Evolutionary conservation across 2,329 filamentous ascomycete species (phyloP).

Genomic region (Xylaria digitata): DNA sequence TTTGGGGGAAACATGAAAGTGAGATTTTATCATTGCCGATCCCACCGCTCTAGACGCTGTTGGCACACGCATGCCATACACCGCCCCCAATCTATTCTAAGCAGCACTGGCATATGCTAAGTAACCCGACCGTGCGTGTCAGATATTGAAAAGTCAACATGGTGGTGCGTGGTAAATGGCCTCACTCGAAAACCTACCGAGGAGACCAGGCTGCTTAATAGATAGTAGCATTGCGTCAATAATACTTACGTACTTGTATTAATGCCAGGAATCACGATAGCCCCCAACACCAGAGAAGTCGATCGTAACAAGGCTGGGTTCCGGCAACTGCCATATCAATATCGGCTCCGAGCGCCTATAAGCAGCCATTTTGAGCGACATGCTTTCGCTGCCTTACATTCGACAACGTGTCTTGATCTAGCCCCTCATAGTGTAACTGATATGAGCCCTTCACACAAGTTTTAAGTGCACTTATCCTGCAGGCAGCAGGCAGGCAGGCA

Average conservation of each 20-base stretch:
- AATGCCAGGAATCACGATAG: conserved; percentile 20
- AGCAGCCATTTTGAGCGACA: conserved; percentile 10
- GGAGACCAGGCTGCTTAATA: conserved; percentile 4
- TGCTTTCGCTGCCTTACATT: conserved; percentile 9
- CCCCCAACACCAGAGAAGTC: conserved; percentile 13
- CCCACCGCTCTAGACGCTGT: conserved; percentile 4
- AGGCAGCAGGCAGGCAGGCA: neutral
- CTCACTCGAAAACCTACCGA: conserved; percentile 3
- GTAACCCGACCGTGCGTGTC: conserved; percentile 6
- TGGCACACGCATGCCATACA: neutral
- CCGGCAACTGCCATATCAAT: conserved; percentile 7
- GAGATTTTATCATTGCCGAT: neutral
- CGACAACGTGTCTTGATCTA: conserved; percentile 16
- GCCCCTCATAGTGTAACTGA: conserved; percentile 19
- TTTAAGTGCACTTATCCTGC: conserved; percentile 18
- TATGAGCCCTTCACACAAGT: conserved; percentile 16
- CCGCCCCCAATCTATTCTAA: conserved; percentile 16
- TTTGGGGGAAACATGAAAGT: no score
- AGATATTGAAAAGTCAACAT: conserved; percentile 7
- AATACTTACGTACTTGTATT: neutral
- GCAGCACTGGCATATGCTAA: conserved; percentile 10
- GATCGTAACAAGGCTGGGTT: conserved; percentile 10
- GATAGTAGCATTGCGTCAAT: neutral
- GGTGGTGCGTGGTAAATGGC: neutral
- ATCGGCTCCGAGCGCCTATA: conserved; percentile 6